A percentile compares a stretch with the other conserved stretches of the same genome.
Conservation (phyloP, 495 filamentous ascomycete species). For the Cercophora sp. region DNA sequence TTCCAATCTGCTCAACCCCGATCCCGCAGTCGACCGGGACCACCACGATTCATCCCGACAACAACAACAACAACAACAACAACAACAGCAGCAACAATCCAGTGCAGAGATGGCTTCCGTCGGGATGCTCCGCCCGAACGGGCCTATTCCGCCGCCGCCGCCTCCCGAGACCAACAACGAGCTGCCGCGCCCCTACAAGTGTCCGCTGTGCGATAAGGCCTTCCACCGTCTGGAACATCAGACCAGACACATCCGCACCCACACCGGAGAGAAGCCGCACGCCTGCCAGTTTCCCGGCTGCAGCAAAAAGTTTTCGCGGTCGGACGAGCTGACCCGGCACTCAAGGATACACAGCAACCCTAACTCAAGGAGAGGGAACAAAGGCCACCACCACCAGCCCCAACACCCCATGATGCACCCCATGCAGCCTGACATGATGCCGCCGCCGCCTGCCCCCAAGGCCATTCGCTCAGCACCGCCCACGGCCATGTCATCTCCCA, state of each 20-base stretch:
- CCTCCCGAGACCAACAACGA: constrained; percentile 55
- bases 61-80: too few relatives aligned
- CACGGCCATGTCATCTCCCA: constrained; percentile 85
- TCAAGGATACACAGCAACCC: constrained; percentile 99
- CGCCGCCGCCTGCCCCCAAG: constrained; percentile 65
- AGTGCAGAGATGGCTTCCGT: constrained; percentile 62
- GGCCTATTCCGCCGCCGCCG: constrained; percentile 56
- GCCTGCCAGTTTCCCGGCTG: constrained; percentile 91
- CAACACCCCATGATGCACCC: constrained; percentile 28
- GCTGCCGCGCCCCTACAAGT: constrained; percentile 95
- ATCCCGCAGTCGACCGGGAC: constrained; percentile 29
- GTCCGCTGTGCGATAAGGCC: constrained; percentile 95
- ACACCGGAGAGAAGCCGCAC: constrained; percentile 98
- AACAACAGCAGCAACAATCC: too few relatives aligned
- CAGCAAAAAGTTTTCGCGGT: constrained; percentile 95
- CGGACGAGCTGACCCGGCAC: constrained; percentile 94
- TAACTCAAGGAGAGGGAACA: constrained; percentile 91
- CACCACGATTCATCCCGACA: constrained; percentile 23
- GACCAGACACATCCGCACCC: constrained; percentile 94
- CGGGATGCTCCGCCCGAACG: constrained; percentile 67
- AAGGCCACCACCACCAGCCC: constrained; percentile 58
- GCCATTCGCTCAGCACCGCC: constrained; percentile 76
- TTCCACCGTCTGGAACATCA: constrained; percentile 99
- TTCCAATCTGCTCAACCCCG: constrained; percentile 72
- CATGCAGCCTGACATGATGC: constrained; percentile 64